Evolutionary conservation across 768 basidiomycete genomes (phyloP).

Genomic region (Suillus lakei): DNA sequence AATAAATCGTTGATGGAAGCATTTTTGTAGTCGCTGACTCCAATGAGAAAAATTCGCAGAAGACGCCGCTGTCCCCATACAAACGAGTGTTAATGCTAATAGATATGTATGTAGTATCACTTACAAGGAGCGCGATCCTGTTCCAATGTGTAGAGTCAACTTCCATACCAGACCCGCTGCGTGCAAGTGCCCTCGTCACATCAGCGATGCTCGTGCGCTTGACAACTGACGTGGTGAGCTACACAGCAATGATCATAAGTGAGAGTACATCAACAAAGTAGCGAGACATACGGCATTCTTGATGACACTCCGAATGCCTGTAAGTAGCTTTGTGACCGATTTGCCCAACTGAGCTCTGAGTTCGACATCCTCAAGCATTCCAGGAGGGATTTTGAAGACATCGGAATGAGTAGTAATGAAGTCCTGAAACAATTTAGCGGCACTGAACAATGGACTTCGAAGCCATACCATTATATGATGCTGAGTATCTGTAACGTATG

Average conservation of each 20-base stretch:
- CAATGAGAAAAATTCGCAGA: constrained; percentile 8
- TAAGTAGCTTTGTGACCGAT: constrained; percentile 9
- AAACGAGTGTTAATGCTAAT: background rate
- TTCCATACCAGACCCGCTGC: constrained; percentile 3
- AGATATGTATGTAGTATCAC: no score
- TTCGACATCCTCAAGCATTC: constrained; percentile 3
- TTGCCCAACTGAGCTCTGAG: constrained; percentile 7
- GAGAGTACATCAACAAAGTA: no score
- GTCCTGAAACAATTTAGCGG: constrained; percentile 4
- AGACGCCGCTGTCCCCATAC: background rate
- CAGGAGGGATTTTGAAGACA: constrained; percentile 5
- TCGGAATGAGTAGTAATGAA: constrained; percentile 7
- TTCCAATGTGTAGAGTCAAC: constrained; percentile 9
- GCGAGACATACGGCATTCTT: background rate
- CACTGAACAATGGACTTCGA: background rate
- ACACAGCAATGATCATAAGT: background rate
- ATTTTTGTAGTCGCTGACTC: background rate
- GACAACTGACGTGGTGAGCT: background rate
- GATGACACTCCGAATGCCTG: constrained; percentile 2
- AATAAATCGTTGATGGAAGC: background rate
- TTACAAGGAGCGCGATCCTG: constrained; percentile 10
- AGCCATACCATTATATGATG: constrained; percentile 6
- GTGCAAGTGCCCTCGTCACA: background rate
- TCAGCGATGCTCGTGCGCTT: constrained; percentile 7
- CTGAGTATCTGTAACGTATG: constrained; percentile 11